Conservation (phyloP, 345 rosid genomes). For the Salix udensis region DNA sequence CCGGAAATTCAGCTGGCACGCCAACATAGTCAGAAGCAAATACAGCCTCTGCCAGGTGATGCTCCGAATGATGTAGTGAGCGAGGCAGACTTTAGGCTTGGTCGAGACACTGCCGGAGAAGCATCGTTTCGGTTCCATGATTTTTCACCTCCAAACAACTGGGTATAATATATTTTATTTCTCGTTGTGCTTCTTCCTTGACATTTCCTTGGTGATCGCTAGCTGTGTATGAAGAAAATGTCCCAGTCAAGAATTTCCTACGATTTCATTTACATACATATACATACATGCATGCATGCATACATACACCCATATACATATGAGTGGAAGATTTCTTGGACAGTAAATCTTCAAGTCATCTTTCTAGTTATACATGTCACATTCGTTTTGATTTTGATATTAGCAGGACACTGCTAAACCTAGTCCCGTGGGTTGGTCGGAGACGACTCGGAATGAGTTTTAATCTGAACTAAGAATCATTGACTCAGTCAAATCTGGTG, state of each 20-base stretch:
- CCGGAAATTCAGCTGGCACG: slow-evolving; percentile 28
- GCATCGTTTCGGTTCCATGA: slow-evolving; percentile 79
- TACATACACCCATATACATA: neutral
- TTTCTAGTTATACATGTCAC: neutral
- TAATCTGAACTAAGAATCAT: too few relatives aligned
- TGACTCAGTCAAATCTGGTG: too few relatives aligned
- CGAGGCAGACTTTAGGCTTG: slow-evolving; percentile 32
- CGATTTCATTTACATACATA: neutral
- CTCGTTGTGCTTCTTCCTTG: neutral
- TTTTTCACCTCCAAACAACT: slow-evolving; percentile 58
- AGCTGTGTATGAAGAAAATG: slow-evolving; percentile 1
- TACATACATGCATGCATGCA: too few relatives aligned
- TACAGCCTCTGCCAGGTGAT: slow-evolving; percentile 49
- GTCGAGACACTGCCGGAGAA: slow-evolving; percentile 71
- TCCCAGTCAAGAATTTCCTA: neutral
- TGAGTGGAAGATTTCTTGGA: neutral
- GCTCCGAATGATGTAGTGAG: slow-evolving; percentile 16
- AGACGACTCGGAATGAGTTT: too few relatives aligned
- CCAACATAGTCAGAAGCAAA: slow-evolving; percentile 55
- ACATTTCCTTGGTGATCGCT: neutral
- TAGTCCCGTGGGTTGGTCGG: too few relatives aligned
- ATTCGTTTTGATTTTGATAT: too few relatives aligned
- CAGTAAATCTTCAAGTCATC: neutral
- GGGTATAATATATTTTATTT: slow-evolving; percentile 28
- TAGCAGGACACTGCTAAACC: too few relatives aligned